Evolutionary conservation across 805 yeast genomes (phyloP).

Genomic region (Pichia pseudocactophila): DNA sequence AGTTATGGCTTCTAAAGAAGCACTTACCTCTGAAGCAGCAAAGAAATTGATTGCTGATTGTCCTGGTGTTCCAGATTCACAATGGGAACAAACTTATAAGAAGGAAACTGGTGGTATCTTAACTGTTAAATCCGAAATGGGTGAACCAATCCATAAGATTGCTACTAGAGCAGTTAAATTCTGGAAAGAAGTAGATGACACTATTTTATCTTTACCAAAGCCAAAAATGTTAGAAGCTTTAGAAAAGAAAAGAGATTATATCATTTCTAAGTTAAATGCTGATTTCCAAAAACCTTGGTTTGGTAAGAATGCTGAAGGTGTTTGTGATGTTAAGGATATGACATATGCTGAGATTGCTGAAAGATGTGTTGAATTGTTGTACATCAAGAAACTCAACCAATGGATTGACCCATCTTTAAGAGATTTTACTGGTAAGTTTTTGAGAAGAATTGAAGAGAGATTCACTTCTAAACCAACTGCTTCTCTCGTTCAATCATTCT

Average conservation of each 20-base stretch:
- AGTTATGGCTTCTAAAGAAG: slow-evolving; percentile 96
- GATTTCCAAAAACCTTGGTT: slow-evolving; percentile 99
- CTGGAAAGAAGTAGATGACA: slow-evolving; percentile 96
- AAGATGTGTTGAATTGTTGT: slow-evolving; percentile 83
- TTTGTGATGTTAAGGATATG: slow-evolving; percentile 90
- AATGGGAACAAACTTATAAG: slow-evolving; percentile 94
- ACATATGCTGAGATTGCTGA: slow-evolving; percentile 86
- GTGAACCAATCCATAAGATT: slow-evolving; percentile 97
- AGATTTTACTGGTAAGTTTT: slow-evolving; percentile 76
- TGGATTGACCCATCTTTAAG: slow-evolving; percentile 88
- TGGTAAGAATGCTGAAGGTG: slow-evolving; percentile 66
- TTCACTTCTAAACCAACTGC: slow-evolving; percentile 50
- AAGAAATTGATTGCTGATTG: slow-evolving; percentile 86
- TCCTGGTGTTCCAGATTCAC: slow-evolving; percentile 76
- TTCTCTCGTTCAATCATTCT: slow-evolving; percentile 68
- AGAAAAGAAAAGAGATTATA: slow-evolving; percentile 74
- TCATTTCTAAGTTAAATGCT: slow-evolving; percentile 76
- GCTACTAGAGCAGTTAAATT: slow-evolving; percentile 96
- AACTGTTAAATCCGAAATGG: slow-evolving; percentile 98
- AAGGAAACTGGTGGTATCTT: slow-evolving; percentile 95
- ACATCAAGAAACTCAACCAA: slow-evolving; percentile 62
- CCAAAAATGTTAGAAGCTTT: slow-evolving; percentile 76
- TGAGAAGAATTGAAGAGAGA: slow-evolving; percentile 96
- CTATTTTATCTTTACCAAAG: slow-evolving; percentile 86
- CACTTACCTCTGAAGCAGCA: slow-evolving; percentile 88